Percentiles rank a stretch among this genome's conserved stretches.
Conservation (phyloP, 2,329 filamentous ascomycete species). For the Xylaria sp. region DNA sequence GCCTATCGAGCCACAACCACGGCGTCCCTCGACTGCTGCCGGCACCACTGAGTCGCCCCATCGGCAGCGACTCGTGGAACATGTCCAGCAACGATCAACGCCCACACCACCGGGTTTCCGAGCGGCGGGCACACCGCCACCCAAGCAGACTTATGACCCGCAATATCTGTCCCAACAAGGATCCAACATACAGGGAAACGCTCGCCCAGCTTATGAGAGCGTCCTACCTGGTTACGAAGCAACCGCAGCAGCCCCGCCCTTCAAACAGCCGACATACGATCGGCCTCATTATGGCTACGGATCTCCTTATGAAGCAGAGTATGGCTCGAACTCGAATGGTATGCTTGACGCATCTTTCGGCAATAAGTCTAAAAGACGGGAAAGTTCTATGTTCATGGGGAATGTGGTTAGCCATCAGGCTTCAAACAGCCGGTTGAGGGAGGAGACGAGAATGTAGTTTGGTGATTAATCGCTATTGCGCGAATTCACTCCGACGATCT, state of each 20-base stretch:
- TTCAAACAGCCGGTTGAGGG: constrained; percentile 59
- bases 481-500: constrained; percentile 12
- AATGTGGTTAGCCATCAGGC: constrained; percentile 56
- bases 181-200: constrained; percentile 37
- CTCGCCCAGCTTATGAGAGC: constrained; percentile 54
- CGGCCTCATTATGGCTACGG: constrained; percentile 44
- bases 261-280: constrained; percentile 45
- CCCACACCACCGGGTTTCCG: constrained; percentile 58
- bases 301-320: constrained; percentile 40
- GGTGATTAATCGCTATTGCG: not conserved
- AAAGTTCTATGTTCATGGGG: constrained; percentile 64
- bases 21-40: constrained; percentile 57
- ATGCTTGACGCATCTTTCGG: constrained; percentile 46
- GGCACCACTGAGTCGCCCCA: constrained; percentile 58
- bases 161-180: constrained; percentile 48
- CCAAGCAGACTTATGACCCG: constrained; percentile 51
- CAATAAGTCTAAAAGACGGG: constrained; percentile 56
- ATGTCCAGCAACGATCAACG: constrained; percentile 47
- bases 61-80: constrained; percentile 54
- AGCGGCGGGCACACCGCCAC: constrained; percentile 51
- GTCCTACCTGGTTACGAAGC: constrained; percentile 45
- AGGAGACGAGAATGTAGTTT: constrained; percentile 53
- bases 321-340: constrained; percentile 36
- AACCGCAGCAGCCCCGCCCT: constrained; percentile 20
- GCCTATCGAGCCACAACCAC: constrained; percentile 43